Evolutionary conservation across 352 stramenopile species (phyloP), one percentile per base, ranked within the genome.

Genomic region (Aphanomyces invadans): DNA sequence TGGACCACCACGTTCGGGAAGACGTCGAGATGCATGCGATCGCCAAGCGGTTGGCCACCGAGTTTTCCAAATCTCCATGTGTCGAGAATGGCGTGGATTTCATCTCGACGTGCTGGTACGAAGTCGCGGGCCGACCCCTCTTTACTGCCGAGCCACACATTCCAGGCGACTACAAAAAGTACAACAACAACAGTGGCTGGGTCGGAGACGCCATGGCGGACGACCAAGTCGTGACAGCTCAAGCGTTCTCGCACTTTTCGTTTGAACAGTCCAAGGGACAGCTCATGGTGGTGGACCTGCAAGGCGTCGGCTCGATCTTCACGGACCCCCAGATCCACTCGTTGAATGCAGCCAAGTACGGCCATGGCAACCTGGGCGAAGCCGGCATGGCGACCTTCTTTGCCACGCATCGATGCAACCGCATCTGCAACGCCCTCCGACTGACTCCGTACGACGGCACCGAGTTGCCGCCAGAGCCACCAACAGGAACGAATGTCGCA

Each of bases 241-340:
- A 80, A 54, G 76, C 74, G 0, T 83, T 80, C 59, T 77, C 70
- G 29, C 74, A 79, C 45, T 83, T 78, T 32, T 77, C 72, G 28
- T 80, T 71, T 65, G 66, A 80, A 42, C 70, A 71, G 23, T 76
- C 73, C 32, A 60, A 65, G 7, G 74, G 74, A 2, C 51, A 76
- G 29, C 66, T 78, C 9, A 71, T 80, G 76, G 70, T 78, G 10
- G 72, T 78, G 15, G 74, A 80, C 44, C 36, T 80, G 2, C 74
- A 83, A 64, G 74, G 72, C 21, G 76, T 80, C 2, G 70, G 71
- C 3, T 65, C 65, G 11, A 75, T 82, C 26, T 80, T 79, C 52
- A 80, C 76, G 12, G 74, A 80, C 44, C 74, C 74, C 19, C 73
- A 80, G 62, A 79, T 83, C 63, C 76, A 83, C 54, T 76, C 68